Percentiles rank a stretch among this genome's conserved stretches.
Evolutionary conservation across 805 yeast species (phyloP).

Genomic region (Lipomyces lipofer): DNA sequence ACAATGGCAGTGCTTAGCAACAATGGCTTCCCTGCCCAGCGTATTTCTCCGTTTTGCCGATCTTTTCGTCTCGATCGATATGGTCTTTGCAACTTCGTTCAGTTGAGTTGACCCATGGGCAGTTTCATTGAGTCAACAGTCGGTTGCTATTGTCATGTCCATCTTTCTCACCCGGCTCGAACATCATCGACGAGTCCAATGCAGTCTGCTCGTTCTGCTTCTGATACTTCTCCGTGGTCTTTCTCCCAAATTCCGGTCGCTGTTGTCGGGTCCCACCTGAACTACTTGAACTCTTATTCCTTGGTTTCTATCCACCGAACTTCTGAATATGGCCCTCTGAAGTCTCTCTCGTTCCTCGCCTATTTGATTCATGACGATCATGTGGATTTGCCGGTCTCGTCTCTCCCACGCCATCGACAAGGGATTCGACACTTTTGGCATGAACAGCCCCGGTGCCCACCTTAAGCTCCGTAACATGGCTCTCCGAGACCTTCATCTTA

Average conservation of each 20-base stretch:
- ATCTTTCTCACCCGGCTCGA: conserved; percentile 23
- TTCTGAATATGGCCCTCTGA: too few species aligned
- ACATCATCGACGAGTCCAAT: not conserved
- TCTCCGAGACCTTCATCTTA: too few species aligned
- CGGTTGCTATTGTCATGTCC: conserved; percentile 7
- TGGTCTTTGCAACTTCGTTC: not conserved
- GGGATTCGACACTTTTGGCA: conserved; percentile 5
- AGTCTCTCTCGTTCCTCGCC: not conserved
- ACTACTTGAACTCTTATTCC: too few species aligned
- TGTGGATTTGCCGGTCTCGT: not conserved
- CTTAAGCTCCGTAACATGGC: too few species aligned
- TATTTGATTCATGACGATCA: not conserved
- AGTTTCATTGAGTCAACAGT: not conserved
- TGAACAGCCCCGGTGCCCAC: too few species aligned
- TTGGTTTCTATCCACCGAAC: too few species aligned
- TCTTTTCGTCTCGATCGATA: not conserved
- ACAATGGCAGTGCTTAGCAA: too few species aligned
- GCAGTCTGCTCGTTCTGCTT: not conserved
- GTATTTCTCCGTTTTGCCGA: too few species aligned
- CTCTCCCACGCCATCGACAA: not conserved
- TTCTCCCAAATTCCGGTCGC: too few species aligned
- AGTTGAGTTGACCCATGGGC: not conserved
- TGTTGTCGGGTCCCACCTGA: too few species aligned
- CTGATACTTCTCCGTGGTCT: too few species aligned
- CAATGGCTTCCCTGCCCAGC: too few species aligned